Percentiles rank a stretch among this genome's conserved stretches.
Evolutionary conservation across 2,329 filamentous ascomycete species (phyloP).

Genomic region (Pseudocercospora crystallina): DNA sequence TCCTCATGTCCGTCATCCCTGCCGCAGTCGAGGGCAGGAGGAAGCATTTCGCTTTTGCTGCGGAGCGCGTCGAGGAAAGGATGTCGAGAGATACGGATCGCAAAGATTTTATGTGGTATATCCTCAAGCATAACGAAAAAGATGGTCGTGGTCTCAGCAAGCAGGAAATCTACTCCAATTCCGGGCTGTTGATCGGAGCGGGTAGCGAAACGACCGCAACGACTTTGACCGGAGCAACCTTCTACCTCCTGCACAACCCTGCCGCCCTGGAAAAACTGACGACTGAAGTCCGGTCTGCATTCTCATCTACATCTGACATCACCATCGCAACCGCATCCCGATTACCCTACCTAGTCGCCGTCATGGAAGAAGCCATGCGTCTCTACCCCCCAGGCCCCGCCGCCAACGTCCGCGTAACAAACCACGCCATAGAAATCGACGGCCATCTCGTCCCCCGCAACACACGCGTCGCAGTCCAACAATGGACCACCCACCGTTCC

Average conservation of each 20-base stretch:
- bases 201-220: conserved; percentile 5
- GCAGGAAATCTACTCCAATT: conserved; percentile 3
- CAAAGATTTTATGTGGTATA: not conserved
- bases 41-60: not conserved
- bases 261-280: conserved; percentile 2
- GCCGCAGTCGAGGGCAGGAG: not conserved
- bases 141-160: not conserved
- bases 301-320: conserved; percentile 2
- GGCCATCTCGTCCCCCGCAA: conserved; percentile 4
- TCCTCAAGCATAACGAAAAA: conserved; percentile 1
- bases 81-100: not conserved
- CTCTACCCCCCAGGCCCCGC: conserved; percentile 12
- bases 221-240: not conserved
- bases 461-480: not conserved
- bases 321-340: conserved; percentile 3
- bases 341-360: conserved; percentile 3
- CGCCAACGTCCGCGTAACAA: conserved; percentile 3
- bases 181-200: conserved; percentile 2
- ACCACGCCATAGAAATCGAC: conserved; percentile 1
- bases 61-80: not conserved
- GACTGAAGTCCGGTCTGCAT: conserved; percentile 3
- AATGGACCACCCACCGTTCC: conserved; percentile 7
- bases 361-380: conserved; percentile 13
- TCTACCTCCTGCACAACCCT: conserved; percentile 2
- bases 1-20: too few relatives aligned